A percentile compares a stretch with the other conserved stretches of the same genome.
These are phyloP conservation scores for Xerocomus brunneocitrinus DNA, from an alignment of 768 basidiomycete species.

Conservation along the genomic window DNA sequence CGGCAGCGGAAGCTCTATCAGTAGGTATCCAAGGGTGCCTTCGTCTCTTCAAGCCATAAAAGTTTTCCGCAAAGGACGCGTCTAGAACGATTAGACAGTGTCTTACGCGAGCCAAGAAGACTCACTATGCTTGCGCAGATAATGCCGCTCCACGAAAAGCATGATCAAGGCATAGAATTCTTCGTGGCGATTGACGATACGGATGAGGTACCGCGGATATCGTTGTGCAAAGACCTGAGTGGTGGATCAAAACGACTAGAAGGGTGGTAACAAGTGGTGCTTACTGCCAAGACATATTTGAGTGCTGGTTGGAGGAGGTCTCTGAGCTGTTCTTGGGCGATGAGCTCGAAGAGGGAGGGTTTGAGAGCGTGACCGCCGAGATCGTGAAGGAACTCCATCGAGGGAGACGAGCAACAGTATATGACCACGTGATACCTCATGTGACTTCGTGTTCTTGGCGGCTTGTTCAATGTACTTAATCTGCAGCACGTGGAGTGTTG, in stretches of 20 bases:
- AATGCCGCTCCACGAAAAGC: slow-evolving; percentile 86
- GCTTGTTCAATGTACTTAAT: no score
- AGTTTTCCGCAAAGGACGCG: slow-evolving; percentile 93
- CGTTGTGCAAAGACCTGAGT: slow-evolving; percentile 87
- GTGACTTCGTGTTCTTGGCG: slow-evolving; percentile 8
- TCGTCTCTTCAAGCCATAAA: slow-evolving; percentile 87
- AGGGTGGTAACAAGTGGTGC: slow-evolving; percentile 21
- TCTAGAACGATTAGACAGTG: slow-evolving; percentile 42
- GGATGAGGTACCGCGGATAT: slow-evolving; percentile 88
- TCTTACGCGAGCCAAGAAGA: slow-evolving; percentile 1
- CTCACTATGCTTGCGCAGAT: slow-evolving; percentile 82
- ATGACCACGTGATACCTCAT: slow-evolving; percentile 23
- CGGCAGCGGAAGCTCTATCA: slow-evolving; percentile 61
- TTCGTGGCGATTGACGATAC: slow-evolving; percentile 91
- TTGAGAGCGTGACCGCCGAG: slow-evolving; percentile 67
- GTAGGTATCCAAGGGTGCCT: slow-evolving; percentile 66
- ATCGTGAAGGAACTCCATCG: slow-evolving; percentile 82
- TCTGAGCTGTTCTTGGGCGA: slow-evolving; percentile 90
- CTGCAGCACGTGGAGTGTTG: not conserved
- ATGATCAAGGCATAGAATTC: slow-evolving; percentile 91
- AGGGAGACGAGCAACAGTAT: not conserved
- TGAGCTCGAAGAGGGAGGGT: slow-evolving; percentile 84
- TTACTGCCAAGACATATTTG: slow-evolving; percentile 88
- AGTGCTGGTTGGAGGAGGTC: slow-evolving; percentile 91
- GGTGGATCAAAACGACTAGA: not conserved